These are phyloP conservation scores for Magnaporthiopsis poae DNA, from an alignment of 2,329 filamentous ascomycete genomes.

Conservation along the genomic window DNA sequence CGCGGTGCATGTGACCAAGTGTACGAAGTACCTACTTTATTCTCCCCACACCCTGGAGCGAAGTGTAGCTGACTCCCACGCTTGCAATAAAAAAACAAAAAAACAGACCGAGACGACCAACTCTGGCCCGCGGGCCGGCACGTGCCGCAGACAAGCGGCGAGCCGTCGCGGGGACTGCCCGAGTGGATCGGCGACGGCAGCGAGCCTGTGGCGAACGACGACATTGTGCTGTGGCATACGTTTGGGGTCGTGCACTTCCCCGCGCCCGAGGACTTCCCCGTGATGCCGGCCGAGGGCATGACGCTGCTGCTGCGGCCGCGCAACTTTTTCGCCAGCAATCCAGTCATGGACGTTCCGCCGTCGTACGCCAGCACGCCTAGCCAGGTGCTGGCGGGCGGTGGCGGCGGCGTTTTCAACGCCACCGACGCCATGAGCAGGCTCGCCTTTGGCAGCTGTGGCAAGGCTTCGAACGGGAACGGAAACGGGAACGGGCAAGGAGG, in stretches of 20 bases:
- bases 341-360: conserved; percentile 70
- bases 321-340: conserved; percentile 75
- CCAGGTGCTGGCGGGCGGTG: conserved; percentile 43
- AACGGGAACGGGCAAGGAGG: background rate
- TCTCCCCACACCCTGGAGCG: too few species aligned
- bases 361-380: conserved; percentile 65
- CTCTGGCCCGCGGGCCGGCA: conserved; percentile 79
- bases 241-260: conserved; percentile 89
- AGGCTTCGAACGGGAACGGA: background rate
- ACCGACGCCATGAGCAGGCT: conserved; percentile 38
- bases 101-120: conserved; percentile 64
- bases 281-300: conserved; percentile 85
- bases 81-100: background rate
- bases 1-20: conserved; percentile 80
- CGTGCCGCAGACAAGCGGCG: conserved; percentile 77
- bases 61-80: conserved; percentile 2
- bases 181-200: conserved; percentile 66
- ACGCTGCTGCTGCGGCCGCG: conserved; percentile 66
- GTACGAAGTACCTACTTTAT: conserved; percentile 38
- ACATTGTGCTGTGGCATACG: conserved; percentile 87
- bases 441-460: conserved; percentile 17
- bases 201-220: conserved; percentile 65
- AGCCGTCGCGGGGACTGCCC: conserved; percentile 62
- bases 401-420: conserved; percentile 35
- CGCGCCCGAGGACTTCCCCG: conserved; percentile 77